phyloP scores from a whole-genome alignment of 345 rosid species.

The Mallotus nudiflorus region DNA sequence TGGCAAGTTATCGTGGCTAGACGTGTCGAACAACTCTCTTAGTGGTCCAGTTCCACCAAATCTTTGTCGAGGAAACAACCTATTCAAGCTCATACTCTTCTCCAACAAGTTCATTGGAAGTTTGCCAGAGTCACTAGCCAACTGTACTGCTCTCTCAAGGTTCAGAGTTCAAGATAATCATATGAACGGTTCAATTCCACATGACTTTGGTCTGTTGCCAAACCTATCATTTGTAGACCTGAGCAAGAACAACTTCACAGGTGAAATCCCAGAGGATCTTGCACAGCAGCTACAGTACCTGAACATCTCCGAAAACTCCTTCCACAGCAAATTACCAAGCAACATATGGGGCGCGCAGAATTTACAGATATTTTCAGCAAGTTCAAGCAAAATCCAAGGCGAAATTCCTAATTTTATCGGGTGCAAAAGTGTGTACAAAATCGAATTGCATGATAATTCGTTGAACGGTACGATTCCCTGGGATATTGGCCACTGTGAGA shows the following conservation, averaged over 20 bases:
- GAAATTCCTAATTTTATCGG: constrained; percentile 71
- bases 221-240: constrained; percentile 70
- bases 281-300: constrained; percentile 63
- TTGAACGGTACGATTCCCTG: constrained; percentile 76
- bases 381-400: constrained; percentile 50
- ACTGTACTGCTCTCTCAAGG: constrained; percentile 62
- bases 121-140: constrained; percentile 54
- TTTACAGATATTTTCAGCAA: constrained; percentile 72
- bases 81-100: constrained; percentile 81
- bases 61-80: constrained; percentile 71
- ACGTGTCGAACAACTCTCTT: constrained; percentile 75
- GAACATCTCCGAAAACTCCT: constrained; percentile 69
- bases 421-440: constrained; percentile 67
- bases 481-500: constrained; percentile 82
- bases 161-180: constrained; percentile 67
- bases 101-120: constrained; percentile 58
- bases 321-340: constrained; percentile 47
- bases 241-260: constrained; percentile 69
- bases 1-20: constrained; percentile 54
- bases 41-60: constrained; percentile 71
- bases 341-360: constrained; percentile 68
- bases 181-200: constrained; percentile 68
- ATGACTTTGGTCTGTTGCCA: constrained; percentile 60
- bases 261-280: constrained; percentile 67
- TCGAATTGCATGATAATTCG: constrained; percentile 73